Conservation (phyloP, 148 eudicot genomes). For the Dysphania ambrosioides region DNA sequence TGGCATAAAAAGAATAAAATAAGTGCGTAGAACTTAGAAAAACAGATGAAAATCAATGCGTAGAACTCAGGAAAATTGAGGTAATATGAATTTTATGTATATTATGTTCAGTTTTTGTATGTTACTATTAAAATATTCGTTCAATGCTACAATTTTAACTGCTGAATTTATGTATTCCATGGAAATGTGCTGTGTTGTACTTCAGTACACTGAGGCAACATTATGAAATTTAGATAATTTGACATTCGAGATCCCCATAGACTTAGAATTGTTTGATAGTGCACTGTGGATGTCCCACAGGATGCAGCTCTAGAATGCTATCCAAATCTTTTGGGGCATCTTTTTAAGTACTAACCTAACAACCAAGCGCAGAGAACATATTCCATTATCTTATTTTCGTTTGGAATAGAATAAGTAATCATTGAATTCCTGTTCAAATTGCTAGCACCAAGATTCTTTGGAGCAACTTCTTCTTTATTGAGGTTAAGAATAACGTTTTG, state of each 20-base stretch:
- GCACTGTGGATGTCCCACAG: slow-evolving; percentile 15
- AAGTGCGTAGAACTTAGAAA: too few species aligned
- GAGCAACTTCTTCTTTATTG: slow-evolving; percentile 57
- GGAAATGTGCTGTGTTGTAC: background rate
- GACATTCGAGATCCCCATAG: slow-evolving; percentile 12
- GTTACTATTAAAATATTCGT: too few species aligned
- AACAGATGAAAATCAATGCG: too few species aligned
- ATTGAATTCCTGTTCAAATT: slow-evolving; percentile 31
- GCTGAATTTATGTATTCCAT: background rate
- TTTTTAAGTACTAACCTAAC: too few species aligned
- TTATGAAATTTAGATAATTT: background rate
- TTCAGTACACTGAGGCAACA: background rate
- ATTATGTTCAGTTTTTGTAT: too few species aligned
- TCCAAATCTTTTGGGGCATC: slow-evolving; percentile 20
- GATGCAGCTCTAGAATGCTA: slow-evolving; percentile 3
- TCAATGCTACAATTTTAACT: too few species aligned
- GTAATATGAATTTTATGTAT: too few species aligned
- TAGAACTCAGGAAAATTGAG: too few species aligned
- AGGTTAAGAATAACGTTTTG: background rate
- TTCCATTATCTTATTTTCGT: background rate
- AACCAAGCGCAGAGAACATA: background rate
- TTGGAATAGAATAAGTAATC: background rate
- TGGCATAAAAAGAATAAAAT: too few species aligned
- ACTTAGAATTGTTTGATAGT: slow-evolving; percentile 19
- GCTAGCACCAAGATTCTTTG: slow-evolving; percentile 73